Percentiles rank a stretch among this genome's conserved stretches.
phyloP scores from a whole-genome alignment of 2,329 filamentous ascomycete species.

The Penicillium freii region DNA sequence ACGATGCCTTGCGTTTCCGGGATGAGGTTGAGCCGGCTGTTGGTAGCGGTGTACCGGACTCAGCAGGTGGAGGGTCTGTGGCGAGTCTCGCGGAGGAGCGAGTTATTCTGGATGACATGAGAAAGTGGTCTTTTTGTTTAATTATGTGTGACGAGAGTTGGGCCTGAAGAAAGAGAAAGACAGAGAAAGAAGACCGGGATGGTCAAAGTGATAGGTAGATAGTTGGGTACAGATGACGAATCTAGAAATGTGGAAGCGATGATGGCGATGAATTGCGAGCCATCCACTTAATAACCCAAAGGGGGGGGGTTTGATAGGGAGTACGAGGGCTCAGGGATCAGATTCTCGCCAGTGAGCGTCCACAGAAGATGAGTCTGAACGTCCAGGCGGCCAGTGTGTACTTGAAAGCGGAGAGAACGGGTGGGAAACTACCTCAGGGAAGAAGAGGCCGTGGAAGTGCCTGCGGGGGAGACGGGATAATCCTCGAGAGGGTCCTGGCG shows the following conservation, averaged over 20 bases:
- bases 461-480: conserved; percentile 35
- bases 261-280: not conserved
- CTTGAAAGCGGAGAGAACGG: conserved; percentile 15
- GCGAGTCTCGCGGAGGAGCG: conserved; percentile 91
- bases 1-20: conserved; percentile 74
- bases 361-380: not conserved
- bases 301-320: not conserved
- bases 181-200: conserved; percentile 6
- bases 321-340: not conserved
- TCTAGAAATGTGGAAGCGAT: not conserved
- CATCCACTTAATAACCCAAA: not conserved
- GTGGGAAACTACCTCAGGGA: conserved; percentile 39
- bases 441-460: conserved; percentile 30
- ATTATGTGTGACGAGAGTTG: conserved; percentile 7
- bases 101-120: conserved; percentile 97
- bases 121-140: conserved; percentile 50
- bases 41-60: conserved; percentile 39
- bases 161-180: conserved; percentile 7
- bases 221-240: conserved; percentile 13
- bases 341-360: not conserved
- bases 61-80: conserved; percentile 56
- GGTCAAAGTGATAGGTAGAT: conserved; percentile 7
- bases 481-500: conserved; percentile 46
- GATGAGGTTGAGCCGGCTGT: conserved; percentile 49
- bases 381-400: not conserved